Conservation (phyloP, 2,329 filamentous ascomycete species). For the Fusarium napiforme region DNA sequence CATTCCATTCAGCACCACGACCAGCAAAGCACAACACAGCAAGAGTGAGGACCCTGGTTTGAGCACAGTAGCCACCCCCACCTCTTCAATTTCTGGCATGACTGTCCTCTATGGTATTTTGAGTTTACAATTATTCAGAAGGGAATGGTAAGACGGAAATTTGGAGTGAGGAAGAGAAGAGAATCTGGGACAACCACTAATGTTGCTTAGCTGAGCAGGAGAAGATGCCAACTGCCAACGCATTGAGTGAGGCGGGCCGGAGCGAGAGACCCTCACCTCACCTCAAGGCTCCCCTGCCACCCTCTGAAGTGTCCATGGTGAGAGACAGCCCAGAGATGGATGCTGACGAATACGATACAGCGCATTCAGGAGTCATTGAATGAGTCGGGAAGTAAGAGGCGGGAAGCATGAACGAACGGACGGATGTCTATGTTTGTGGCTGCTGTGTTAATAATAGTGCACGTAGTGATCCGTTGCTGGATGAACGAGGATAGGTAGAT, state of each 20-base stretch:
- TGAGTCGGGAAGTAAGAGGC: not conserved
- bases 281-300: conserved; percentile 31
- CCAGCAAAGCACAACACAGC: conserved; percentile 33
- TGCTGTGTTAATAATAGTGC: conserved; percentile 12
- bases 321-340: conserved; percentile 1
- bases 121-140: conserved; percentile 2
- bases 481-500: conserved; percentile 21
- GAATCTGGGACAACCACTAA: not conserved
- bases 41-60: conserved; percentile 21
- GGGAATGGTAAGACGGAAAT: not conserved
- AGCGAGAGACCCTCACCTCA: conserved; percentile 20
- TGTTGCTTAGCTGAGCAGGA: conserved; percentile 16
- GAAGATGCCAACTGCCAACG: conserved; percentile 14
- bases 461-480: conserved; percentile 23
- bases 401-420: conserved; percentile 4
- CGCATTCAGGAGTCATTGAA: conserved; percentile 3
- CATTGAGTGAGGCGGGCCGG: conserved; percentile 32
- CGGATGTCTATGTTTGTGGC: conserved; percentile 23
- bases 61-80: conserved; percentile 24
- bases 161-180: not conserved
- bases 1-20: conserved; percentile 25
- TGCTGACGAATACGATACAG: conserved; percentile 31
- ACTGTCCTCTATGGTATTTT: conserved; percentile 12
- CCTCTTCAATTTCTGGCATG: conserved; percentile 26
- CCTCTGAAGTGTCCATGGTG: conserved; percentile 13